Conservation (phyloP, 208 protist genomes). For the Tritrichomonas foetus region DNA sequence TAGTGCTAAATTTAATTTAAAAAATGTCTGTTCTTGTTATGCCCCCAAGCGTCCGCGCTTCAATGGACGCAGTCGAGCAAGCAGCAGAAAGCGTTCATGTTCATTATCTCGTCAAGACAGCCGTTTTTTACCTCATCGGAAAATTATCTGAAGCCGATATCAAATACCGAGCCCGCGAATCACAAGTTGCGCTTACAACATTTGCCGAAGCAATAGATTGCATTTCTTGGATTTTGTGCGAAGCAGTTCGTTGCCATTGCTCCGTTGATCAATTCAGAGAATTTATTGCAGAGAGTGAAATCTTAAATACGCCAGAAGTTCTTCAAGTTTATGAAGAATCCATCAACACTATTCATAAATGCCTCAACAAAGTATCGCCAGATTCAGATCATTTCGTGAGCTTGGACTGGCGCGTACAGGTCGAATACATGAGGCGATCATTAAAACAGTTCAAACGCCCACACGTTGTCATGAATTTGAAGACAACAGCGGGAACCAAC, state of each 20-base stretch:
- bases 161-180: background rate
- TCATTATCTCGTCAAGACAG: background rate
- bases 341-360: background rate
- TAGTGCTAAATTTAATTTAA: too few relatives aligned
- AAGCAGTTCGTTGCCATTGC: constrained; percentile 1
- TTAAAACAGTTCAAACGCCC: background rate
- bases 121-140: background rate
- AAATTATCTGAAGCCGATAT: background rate
- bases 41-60: background rate
- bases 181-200: background rate
- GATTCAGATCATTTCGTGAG: constrained; percentile 26
- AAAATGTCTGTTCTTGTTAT: background rate
- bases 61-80: background rate
- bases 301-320: constrained; percentile 23
- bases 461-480: constrained; percentile 15
- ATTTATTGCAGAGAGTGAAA: constrained; percentile 37
- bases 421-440: background rate
- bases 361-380: background rate
- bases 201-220: background rate
- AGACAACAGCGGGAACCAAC: background rate
- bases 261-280: background rate
- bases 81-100: background rate
- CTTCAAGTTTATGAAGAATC: background rate
- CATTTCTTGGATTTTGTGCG: background rate
- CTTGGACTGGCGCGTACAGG: constrained; percentile 18